phyloP scores from a whole-genome alignment of 1,139 yeast species.

The Taiozyma onychis region DNA sequence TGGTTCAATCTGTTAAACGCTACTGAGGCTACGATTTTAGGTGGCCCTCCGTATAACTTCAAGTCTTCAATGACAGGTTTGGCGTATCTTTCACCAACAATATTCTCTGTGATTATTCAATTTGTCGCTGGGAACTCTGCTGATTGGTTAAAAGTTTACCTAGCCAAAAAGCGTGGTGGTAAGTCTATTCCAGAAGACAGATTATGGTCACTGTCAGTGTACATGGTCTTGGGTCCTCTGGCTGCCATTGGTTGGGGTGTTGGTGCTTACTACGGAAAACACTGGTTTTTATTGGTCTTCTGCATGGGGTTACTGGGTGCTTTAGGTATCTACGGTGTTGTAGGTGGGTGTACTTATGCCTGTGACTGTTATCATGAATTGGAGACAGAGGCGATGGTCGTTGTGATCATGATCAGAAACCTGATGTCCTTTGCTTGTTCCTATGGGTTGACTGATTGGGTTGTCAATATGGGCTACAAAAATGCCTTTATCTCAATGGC shows the following conservation, averaged over 20 bases:
- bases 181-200: slow-evolving; percentile 37
- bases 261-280: slow-evolving; percentile 35
- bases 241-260: slow-evolving; percentile 38
- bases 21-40: slow-evolving; percentile 35
- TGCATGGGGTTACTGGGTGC: slow-evolving; percentile 54
- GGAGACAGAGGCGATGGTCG: slow-evolving; percentile 51
- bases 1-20: slow-evolving; percentile 50
- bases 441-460: slow-evolving; percentile 47
- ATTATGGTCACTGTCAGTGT: slow-evolving; percentile 32
- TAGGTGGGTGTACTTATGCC: slow-evolving; percentile 46
- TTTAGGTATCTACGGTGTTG: slow-evolving; percentile 42
- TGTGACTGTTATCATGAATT: slow-evolving; percentile 50
- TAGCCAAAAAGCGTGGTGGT: slow-evolving; percentile 34
- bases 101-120: slow-evolving; percentile 30
- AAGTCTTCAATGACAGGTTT: slow-evolving; percentile 36
- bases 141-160: slow-evolving; percentile 32
- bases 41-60: slow-evolving; percentile 40
- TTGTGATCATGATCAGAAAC: slow-evolving; percentile 32
- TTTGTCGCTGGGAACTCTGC: slow-evolving; percentile 33
- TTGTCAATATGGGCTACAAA: slow-evolving; percentile 37
- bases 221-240: slow-evolving; percentile 33
- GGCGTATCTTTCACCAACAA: slow-evolving; percentile 37
- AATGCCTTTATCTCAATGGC: slow-evolving; percentile 41
- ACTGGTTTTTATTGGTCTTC: slow-evolving; percentile 49
- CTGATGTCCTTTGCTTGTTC: slow-evolving; percentile 42